These are phyloP conservation scores for Globisporangium radiosum DNA, from an alignment of 352 stramenopile genomes.

Conservation along the genomic window DNA sequence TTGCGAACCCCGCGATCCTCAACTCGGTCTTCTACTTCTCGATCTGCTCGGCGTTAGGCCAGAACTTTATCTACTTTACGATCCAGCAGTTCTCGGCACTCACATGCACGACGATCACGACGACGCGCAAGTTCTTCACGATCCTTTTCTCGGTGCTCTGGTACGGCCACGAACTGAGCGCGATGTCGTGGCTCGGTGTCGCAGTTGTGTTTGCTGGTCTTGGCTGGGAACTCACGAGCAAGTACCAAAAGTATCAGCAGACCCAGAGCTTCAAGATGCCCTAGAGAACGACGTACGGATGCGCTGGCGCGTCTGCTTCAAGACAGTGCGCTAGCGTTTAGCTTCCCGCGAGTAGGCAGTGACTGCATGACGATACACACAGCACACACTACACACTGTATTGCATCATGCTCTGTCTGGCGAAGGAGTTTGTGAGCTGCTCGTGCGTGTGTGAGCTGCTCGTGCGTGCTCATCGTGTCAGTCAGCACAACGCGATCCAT, in stretches of 20 bases:
- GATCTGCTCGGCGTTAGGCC: conserved; percentile 93
- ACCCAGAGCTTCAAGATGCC: conserved; percentile 37
- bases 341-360: too few relatives aligned
- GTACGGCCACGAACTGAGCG: conserved; percentile 91
- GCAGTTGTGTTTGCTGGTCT: conserved; percentile 89
- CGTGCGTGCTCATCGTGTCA: too few relatives aligned
- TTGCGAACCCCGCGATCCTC: conserved; percentile 79
- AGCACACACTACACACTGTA: too few relatives aligned
- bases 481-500: too few relatives aligned
- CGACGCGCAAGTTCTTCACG: conserved; percentile 99
- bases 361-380: too few relatives aligned
- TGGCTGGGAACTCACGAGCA: conserved; percentile 77
- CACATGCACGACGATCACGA: conserved; percentile 98
- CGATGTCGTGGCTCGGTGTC: conserved; percentile 89
- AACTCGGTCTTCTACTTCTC: conserved; percentile 92
- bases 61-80: conserved; percentile 99
- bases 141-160: conserved; percentile 97
- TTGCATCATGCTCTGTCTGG: too few relatives aligned
- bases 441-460: too few relatives aligned
- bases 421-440: too few relatives aligned
- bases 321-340: too few relatives aligned
- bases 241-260: conserved; percentile 84
- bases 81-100: conserved; percentile 97
- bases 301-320: too few relatives aligned
- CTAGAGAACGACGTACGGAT: conserved; percentile 1